Evolutionary conservation across 441 rosid species (phyloP).

Genomic region (Arabidopsis hybrid): DNA sequence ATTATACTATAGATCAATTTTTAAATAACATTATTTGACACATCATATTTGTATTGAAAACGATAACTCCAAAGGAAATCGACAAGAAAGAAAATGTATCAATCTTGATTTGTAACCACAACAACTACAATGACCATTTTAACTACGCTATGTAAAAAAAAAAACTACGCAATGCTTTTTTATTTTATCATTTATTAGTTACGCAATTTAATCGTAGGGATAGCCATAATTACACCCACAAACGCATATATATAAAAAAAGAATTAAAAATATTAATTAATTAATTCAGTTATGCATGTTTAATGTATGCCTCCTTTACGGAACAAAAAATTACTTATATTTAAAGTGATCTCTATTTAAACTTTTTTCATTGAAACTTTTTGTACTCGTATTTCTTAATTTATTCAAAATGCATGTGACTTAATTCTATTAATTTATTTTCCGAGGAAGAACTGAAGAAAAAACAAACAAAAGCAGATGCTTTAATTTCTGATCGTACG

Average conservation of each 20-base stretch:
- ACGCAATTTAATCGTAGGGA: no score
- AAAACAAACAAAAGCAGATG: slow-evolving; percentile 18
- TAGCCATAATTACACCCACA: background rate
- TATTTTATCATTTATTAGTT: no score
- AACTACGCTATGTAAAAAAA: background rate
- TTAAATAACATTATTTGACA: background rate
- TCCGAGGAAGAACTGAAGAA: background rate
- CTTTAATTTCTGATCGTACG: slow-evolving; percentile 22
- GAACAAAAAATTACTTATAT: no score
- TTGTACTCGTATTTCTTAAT: slow-evolving; percentile 6
- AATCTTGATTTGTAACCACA: slow-evolving; percentile 1
- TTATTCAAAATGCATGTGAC: slow-evolving; percentile 32
- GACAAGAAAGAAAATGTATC: background rate
- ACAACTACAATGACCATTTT: slow-evolving; percentile 7
- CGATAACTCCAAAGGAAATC: background rate
- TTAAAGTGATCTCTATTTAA: background rate
- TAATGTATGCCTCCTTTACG: background rate
- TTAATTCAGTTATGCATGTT: slow-evolving; percentile 4
- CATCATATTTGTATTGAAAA: background rate
- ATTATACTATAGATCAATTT: background rate
- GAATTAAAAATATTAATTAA: background rate
- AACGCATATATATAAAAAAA: background rate
- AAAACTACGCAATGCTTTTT: no score
- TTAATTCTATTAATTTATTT: slow-evolving; percentile 10
- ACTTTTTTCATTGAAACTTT: slow-evolving; percentile 1